Conservation (phyloP, 2,329 filamentous ascomycete species). For the Aspergillus japonicus region DNA sequence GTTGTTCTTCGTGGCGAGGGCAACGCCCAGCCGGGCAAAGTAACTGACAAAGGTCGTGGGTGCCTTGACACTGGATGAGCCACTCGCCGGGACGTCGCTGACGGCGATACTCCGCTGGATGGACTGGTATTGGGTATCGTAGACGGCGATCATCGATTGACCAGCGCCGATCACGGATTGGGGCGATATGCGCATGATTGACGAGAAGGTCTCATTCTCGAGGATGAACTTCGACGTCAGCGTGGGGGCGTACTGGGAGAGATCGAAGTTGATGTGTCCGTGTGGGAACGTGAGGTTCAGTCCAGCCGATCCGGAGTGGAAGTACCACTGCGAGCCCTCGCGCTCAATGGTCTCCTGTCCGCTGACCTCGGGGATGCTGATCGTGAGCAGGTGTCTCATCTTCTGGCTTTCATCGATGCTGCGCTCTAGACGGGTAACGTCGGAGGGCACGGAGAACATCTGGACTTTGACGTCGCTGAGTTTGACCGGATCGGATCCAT, state of each 20-base stretch:
- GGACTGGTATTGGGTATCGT: constrained; percentile 49
- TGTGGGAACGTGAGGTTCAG: constrained; percentile 40
- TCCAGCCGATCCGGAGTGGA: constrained; percentile 41
- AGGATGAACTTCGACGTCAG: constrained; percentile 41
- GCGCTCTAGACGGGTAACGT: constrained; percentile 19
- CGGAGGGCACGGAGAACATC: constrained; percentile 40
- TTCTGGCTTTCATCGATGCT: constrained; percentile 33
- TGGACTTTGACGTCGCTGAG: constrained; percentile 40
- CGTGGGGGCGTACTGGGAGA: constrained; percentile 44
- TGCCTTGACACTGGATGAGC: constrained; percentile 22
- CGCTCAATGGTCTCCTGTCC: constrained; percentile 27
- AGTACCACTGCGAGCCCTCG: constrained; percentile 36
- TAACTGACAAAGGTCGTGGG: constrained; percentile 43
- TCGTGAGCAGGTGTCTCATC: constrained; percentile 38
- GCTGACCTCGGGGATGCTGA: constrained; percentile 34
- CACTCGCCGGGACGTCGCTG: constrained; percentile 28
- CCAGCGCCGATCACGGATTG: constrained; percentile 44
- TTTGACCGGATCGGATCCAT: constrained; percentile 26
- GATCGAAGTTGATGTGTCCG: constrained; percentile 43
- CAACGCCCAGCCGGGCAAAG: constrained; percentile 45
- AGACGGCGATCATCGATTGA: constrained; percentile 44
- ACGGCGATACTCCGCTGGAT: constrained; percentile 43
- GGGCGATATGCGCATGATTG: constrained; percentile 44
- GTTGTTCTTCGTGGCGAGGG: constrained; percentile 42
- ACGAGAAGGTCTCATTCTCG: constrained; percentile 38